Conservation (phyloP, 345 rosid genomes). For the Camelina laxa region DNA sequence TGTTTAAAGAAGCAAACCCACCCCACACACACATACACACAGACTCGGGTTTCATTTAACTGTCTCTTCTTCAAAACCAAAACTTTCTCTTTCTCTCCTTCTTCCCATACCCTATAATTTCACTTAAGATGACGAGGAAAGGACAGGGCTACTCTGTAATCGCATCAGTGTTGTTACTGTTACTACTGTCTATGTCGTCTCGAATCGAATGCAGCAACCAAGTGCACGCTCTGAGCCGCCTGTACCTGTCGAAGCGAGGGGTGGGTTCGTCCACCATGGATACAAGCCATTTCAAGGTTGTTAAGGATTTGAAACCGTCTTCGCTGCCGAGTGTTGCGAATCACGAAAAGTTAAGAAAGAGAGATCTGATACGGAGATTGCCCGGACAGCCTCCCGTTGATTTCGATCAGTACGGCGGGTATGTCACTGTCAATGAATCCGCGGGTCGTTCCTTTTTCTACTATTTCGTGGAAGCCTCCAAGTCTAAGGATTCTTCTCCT, state of each 20-base stretch:
- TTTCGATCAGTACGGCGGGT: slow-evolving; percentile 69
- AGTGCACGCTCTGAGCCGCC: slow-evolving; percentile 45
- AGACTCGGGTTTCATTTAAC: slow-evolving; percentile 19
- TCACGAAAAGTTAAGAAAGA: slow-evolving; percentile 47
- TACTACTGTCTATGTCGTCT: slow-evolving; percentile 21
- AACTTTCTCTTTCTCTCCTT: slow-evolving; percentile 4
- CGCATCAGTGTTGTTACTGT: slow-evolving; percentile 1
- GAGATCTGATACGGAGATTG: slow-evolving; percentile 55
- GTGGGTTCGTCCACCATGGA: slow-evolving; percentile 37
- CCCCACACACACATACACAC: not conserved
- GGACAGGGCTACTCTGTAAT: slow-evolving; percentile 19
- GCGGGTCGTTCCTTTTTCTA: slow-evolving; percentile 72
- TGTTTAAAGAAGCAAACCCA: slow-evolving; percentile 27
- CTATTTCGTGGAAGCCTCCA: slow-evolving; percentile 67
- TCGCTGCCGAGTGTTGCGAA: not conserved
- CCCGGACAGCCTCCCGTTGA: slow-evolving; percentile 68
- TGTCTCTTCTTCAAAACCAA: slow-evolving; percentile 28
- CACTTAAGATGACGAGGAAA: slow-evolving; percentile 27
- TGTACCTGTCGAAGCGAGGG: slow-evolving; percentile 39
- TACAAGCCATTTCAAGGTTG: slow-evolving; percentile 37
- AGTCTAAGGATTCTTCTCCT: slow-evolving; percentile 55
- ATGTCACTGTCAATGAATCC: slow-evolving; percentile 60
- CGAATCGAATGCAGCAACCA: slow-evolving; percentile 37
- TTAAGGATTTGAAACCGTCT: slow-evolving; percentile 35
- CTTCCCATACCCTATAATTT: not conserved